Conservation (phyloP, 495 filamentous ascomycete species). For the Aspergillus sclerotiicarbonarius region DNA sequence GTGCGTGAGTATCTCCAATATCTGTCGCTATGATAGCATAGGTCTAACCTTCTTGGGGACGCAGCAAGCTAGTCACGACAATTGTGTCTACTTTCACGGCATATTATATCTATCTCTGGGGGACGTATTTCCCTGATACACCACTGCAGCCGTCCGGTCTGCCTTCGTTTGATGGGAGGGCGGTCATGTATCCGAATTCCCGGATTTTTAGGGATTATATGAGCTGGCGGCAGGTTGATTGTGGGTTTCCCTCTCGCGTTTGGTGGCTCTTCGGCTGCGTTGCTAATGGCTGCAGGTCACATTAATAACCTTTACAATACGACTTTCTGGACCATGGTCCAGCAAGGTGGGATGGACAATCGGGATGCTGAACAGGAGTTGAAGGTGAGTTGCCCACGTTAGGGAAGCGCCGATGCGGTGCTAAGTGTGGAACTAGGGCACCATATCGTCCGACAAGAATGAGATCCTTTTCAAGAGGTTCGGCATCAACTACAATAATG, state of each 20-base stretch:
- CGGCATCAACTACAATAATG: slow-evolving; percentile 95
- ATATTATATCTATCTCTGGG: slow-evolving; percentile 82
- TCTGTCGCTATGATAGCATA: neutral
- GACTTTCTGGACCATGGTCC: slow-evolving; percentile 87
- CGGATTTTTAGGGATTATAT: slow-evolving; percentile 88
- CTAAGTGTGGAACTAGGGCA: slow-evolving; percentile 55
- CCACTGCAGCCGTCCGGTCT: slow-evolving; percentile 66
- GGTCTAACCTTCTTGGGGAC: neutral
- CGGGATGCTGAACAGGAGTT: slow-evolving; percentile 77
- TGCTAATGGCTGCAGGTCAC: slow-evolving; percentile 57
- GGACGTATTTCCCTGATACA: slow-evolving; percentile 63
- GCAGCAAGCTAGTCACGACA: slow-evolving; percentile 84
- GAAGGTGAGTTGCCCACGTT: slow-evolving; percentile 47
- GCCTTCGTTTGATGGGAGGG: slow-evolving; percentile 88
- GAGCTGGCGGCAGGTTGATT: slow-evolving; percentile 96
- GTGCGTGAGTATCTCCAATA: slow-evolving; percentile 57
- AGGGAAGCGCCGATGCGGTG: neutral
- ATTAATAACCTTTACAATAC: slow-evolving; percentile 99
- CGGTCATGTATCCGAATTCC: slow-evolving; percentile 78
- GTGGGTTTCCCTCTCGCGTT: slow-evolving; percentile 53
- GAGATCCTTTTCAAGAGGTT: slow-evolving; percentile 91
- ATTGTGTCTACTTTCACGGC: slow-evolving; percentile 92
- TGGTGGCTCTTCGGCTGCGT: neutral
- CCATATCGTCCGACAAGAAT: slow-evolving; percentile 82
- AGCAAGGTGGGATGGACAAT: slow-evolving; percentile 68